phyloP scores from a whole-genome alignment of 768 basidiomycete species.

The Fomitopsis pulvina region DNA sequence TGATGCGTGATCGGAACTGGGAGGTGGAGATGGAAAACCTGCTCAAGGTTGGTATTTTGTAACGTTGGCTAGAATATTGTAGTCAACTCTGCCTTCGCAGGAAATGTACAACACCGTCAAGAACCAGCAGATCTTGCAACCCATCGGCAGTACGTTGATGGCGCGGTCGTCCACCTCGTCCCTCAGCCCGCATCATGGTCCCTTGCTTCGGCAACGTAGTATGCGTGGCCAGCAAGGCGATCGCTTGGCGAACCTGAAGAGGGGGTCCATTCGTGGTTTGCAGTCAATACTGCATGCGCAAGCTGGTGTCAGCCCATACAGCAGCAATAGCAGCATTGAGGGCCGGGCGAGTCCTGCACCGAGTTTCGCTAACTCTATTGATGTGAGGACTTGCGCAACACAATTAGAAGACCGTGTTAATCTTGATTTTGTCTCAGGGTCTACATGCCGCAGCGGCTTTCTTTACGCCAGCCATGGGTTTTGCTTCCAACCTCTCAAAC shows the following conservation, averaged over 20 bases:
- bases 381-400: constrained; percentile 36
- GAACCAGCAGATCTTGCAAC: constrained; percentile 84
- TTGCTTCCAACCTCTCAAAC: constrained; percentile 92
- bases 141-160: constrained; percentile 41
- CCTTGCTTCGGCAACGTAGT: constrained; percentile 60
- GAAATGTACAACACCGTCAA: constrained; percentile 95
- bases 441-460: constrained; percentile 62
- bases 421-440: constrained; percentile 30
- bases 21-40: constrained; percentile 80
- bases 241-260: constrained; percentile 71
- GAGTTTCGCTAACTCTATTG: constrained; percentile 87
- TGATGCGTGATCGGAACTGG: constrained; percentile 64
- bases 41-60: constrained; percentile 58
- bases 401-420: too few relatives aligned
- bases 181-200: constrained; percentile 41
- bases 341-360: constrained; percentile 93
- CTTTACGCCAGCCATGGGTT: constrained; percentile 85
- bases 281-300: constrained; percentile 70
- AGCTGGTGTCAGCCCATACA: constrained; percentile 71
- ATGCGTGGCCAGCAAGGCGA: constrained; percentile 59
- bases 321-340: constrained; percentile 76
- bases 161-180: constrained; percentile 49
- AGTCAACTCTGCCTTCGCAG: constrained; percentile 29
- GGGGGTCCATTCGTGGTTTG: constrained; percentile 86
- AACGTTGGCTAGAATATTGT: background rate